Evolutionary conservation across 768 basidiomycete genomes (phyloP).

Genomic region (Neoboletus brunneissimus): DNA sequence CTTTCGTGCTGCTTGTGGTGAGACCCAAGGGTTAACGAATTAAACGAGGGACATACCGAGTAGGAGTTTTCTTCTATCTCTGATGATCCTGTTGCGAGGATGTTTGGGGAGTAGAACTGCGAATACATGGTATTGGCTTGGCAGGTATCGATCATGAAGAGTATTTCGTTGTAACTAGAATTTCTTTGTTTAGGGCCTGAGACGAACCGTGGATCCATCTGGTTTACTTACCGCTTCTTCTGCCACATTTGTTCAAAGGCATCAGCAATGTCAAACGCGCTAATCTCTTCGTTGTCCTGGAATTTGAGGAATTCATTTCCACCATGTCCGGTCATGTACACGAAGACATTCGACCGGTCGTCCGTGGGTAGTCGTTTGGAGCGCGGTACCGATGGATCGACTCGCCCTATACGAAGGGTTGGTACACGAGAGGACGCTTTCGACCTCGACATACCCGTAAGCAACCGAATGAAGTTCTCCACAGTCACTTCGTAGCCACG

Average conservation of each 20-base stretch:
- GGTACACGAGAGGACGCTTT: background rate
- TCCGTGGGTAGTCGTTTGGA: slow-evolving; percentile 92
- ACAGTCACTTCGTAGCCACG: slow-evolving; percentile 97
- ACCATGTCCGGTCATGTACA: slow-evolving; percentile 98
- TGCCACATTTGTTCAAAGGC: slow-evolving; percentile 99
- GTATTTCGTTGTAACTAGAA: slow-evolving; percentile 81
- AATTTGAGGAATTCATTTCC: slow-evolving; percentile 99
- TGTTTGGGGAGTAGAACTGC: slow-evolving; percentile 90
- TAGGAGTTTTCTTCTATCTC: slow-evolving; percentile 86
- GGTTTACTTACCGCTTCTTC: slow-evolving; percentile 70
- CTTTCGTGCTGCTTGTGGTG: slow-evolving; percentile 68
- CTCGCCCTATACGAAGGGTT: slow-evolving; percentile 57
- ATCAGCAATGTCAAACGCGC: slow-evolving; percentile 95
- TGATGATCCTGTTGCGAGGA: slow-evolving; percentile 88
- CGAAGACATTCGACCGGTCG: slow-evolving; percentile 87
- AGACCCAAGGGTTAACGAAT: background rate
- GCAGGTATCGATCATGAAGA: slow-evolving; percentile 99
- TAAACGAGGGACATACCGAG: slow-evolving; percentile 56
- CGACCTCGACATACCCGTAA: slow-evolving; percentile 68
- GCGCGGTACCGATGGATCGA: slow-evolving; percentile 80
- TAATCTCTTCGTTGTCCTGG: slow-evolving; percentile 98
- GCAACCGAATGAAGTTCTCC: slow-evolving; percentile 88
- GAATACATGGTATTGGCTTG: slow-evolving; percentile 96
- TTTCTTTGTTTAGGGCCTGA: slow-evolving; percentile 32
- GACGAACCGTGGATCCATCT: background rate